Base-by-base conservation (phyloP, 2,329 filamentous ascomycete genomes). In the Alternaria alternata region DNA sequence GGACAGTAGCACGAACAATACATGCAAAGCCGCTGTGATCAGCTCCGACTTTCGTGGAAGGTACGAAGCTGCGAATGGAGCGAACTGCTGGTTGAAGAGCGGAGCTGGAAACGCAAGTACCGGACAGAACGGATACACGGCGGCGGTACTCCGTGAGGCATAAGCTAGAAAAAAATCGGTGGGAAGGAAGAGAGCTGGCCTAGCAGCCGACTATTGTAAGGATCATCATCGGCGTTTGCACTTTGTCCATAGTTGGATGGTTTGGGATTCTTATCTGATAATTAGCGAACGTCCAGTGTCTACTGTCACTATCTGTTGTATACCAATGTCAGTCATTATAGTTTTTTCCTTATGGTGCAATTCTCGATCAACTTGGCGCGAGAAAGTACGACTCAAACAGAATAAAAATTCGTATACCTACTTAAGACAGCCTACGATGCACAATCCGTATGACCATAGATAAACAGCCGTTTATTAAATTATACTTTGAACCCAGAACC, bases 71-170 rank as follows among this genome's bases (percentile, higher is more conserved):
- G 54, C 30, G 1, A 34, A 54, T 12, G 59, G 48, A 6, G 43
- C 49, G 20, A 61, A 58, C 28, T 58, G 59, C 41, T 61, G 49
- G 48, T 9, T 58, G n/a, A 58, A 54, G 8, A 38, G 42, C 6
- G 28, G 32, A 1, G 43, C 42, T 0, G 43, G 32, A 1, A 28
- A 49, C n/a, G 56, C 51, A 11, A 49, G 51, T 20, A 48, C 43
- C 3, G 43, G 42, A 2, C 46, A 48, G 30, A 34, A 14, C 7
- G 56, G 22, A n/a, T 54, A 54, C n/a, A 54, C 51, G 3, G 56
- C 49, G 11, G 56, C 51, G n/a, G 43, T 59, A 5, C 7, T 59
- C 2, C 43, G 28, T 12, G 56, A 54, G 9, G 20, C 36, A 5
- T 46, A 9, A 12, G n/a, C 3, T 9, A 36, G n/a, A 32, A 34